Conservation (phyloP, 495 filamentous ascomycete species). For the Pseudevernia furfuracea region DNA sequence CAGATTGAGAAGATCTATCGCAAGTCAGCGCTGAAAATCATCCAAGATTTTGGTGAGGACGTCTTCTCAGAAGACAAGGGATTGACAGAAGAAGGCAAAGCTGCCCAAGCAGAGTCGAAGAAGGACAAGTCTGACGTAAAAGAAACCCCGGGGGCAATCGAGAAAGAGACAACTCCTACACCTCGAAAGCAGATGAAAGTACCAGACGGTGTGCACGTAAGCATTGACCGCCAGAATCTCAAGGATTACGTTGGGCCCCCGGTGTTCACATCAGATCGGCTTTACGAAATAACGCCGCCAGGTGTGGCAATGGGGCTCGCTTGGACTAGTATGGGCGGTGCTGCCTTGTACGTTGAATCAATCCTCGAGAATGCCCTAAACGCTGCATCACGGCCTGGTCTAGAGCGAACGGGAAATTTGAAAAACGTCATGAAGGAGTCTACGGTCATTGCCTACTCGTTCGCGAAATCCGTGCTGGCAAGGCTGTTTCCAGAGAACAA, state of each 20-base stretch:
- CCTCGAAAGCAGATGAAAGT: conserved; percentile 78
- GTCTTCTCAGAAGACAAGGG: conserved; percentile 73
- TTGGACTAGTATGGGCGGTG: conserved; percentile 96
- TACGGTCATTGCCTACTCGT: conserved; percentile 87
- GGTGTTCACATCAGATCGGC: conserved; percentile 86
- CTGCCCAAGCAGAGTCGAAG: conserved; percentile 61
- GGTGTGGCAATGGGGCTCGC: conserved; percentile 98
- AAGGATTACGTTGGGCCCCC: conserved; percentile 98
- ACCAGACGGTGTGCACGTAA: conserved; percentile 78
- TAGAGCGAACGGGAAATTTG: conserved; percentile 89
- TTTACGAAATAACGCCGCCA: conserved; percentile 92
- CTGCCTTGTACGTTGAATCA: conserved; percentile 93
- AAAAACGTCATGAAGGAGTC: conserved; percentile 99
- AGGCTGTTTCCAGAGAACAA: conserved; percentile 76
- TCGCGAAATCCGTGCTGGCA: conserved; percentile 82
- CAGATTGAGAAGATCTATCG: conserved; percentile 99
- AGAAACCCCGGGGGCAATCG: conserved; percentile 51
- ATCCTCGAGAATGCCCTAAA: conserved; percentile 79
- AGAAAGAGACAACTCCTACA: conserved; percentile 61
- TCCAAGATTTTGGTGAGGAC: conserved; percentile 88
- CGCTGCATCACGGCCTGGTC: conserved; percentile 59
- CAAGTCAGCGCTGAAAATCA: conserved; percentile 94
- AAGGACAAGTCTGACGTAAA: conserved; percentile 53
- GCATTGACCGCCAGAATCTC: conserved; percentile 80
- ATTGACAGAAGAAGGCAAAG: conserved; percentile 81